Percentiles rank a stretch among this genome's conserved stretches.
Conservation (phyloP, 2,329 filamentous ascomycete species). For the Claviceps sp. region DNA sequence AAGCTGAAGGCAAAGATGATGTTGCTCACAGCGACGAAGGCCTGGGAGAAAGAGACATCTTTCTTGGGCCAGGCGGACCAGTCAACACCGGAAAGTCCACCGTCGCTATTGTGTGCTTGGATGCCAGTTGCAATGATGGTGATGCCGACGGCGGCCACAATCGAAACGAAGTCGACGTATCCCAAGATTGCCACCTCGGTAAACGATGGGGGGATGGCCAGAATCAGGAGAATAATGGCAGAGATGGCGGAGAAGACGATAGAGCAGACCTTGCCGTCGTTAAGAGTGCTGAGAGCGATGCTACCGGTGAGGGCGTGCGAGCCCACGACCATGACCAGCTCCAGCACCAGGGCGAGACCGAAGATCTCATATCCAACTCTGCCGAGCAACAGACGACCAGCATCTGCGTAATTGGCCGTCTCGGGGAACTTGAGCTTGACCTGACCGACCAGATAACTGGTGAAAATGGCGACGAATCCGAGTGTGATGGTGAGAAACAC, state of each 20-base stretch:
- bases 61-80: slow-evolving; percentile 34
- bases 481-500: slow-evolving; percentile 22
- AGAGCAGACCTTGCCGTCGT: slow-evolving; percentile 38
- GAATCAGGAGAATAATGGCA: slow-evolving; percentile 29
- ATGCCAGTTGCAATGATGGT: slow-evolving; percentile 54
- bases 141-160: slow-evolving; percentile 48
- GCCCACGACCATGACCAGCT: slow-evolving; percentile 52
- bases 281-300: slow-evolving; percentile 52
- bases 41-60: slow-evolving; percentile 34
- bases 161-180: slow-evolving; percentile 46
- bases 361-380: slow-evolving; percentile 48
- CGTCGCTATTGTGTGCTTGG: slow-evolving; percentile 18
- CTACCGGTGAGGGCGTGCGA: slow-evolving; percentile 53
- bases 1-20: slow-evolving; percentile 59
- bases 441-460: slow-evolving; percentile 31
- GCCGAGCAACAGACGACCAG: slow-evolving; percentile 48
- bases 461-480: slow-evolving; percentile 34
- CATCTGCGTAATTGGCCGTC: slow-evolving; percentile 54
- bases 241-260: slow-evolving; percentile 32
- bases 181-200: slow-evolving; percentile 35
- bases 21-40: slow-evolving; percentile 51
- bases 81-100: slow-evolving; percentile 19
- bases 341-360: slow-evolving; percentile 51
- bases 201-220: slow-evolving; percentile 35
- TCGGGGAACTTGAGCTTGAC: slow-evolving; percentile 43